phyloP scores from a whole-genome alignment of 148 eudicot species.

The Camellia lanceoleosa region DNA sequence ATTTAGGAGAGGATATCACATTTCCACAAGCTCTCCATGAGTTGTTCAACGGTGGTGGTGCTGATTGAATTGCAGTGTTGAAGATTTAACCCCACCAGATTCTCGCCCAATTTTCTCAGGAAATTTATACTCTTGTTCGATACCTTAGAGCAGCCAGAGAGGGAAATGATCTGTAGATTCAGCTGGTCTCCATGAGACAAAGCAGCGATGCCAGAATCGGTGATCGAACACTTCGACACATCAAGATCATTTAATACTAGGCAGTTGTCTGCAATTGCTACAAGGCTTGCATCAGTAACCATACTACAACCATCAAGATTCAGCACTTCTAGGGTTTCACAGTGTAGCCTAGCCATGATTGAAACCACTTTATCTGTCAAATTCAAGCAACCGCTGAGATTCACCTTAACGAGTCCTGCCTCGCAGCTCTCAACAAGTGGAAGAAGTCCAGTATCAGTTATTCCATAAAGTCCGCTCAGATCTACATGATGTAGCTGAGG shows the following conservation, averaged over 20 bases:
- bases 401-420: constrained; percentile 62
- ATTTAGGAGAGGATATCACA: constrained; percentile 67
- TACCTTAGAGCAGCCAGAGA: constrained; percentile 66
- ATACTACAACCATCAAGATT: constrained; percentile 70
- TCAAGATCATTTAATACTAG: constrained; percentile 63
- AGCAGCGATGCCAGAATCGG: constrained; percentile 60
- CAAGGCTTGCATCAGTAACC: constrained; percentile 57
- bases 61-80: constrained; percentile 72
- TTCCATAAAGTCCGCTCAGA: constrained; percentile 56
- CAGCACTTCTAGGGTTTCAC: constrained; percentile 57
- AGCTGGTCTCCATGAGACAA: constrained; percentile 43
- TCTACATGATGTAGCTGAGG: constrained; percentile 64
- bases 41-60: constrained; percentile 42
- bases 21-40: constrained; percentile 60
- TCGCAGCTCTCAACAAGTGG: constrained; percentile 47
- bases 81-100: constrained; percentile 69
- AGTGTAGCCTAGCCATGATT: constrained; percentile 56
- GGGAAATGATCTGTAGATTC: constrained; percentile 65
- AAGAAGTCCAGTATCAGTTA: constrained; percentile 68
- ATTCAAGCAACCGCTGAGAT: constrained; percentile 63
- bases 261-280: constrained; percentile 48
- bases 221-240: constrained; percentile 59
- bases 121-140: constrained; percentile 58
- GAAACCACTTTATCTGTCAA: constrained; percentile 52
- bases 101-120: constrained; percentile 56